Percentiles rank a stretch among this genome's conserved stretches.
phyloP scores from a whole-genome alignment of 148 eudicot species.

The Beta vulgaris region DNA sequence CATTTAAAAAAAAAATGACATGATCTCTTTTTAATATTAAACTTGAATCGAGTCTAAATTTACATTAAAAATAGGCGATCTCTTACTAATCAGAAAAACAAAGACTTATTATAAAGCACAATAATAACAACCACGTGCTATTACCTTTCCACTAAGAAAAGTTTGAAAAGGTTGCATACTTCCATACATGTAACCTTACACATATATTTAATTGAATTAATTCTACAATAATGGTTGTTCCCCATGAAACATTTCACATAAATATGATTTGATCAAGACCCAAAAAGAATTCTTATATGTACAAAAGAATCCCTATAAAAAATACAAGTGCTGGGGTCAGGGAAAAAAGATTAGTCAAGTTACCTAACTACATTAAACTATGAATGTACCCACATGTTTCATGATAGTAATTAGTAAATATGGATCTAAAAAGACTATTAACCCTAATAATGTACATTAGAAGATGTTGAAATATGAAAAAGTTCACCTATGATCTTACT shows the following conservation, averaged over 20 bases:
- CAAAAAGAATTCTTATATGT: conserved; percentile 14
- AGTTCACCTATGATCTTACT: neutral
- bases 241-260: neutral
- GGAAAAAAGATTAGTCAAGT: neutral
- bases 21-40: too few relatives aligned
- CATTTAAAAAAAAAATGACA: too few relatives aligned
- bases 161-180: too few relatives aligned
- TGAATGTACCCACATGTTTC: neutral
- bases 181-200: neutral
- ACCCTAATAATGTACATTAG: conserved; percentile 8
- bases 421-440: neutral
- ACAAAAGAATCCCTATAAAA: conserved; percentile 20
- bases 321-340: neutral
- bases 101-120: too few relatives aligned
- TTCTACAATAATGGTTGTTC: neutral
- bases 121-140: too few relatives aligned
- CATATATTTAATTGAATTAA: neutral
- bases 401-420: neutral
- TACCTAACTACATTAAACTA: neutral
- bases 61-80: too few relatives aligned
- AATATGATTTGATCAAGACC: neutral
- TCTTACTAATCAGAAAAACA: too few relatives aligned
- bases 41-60: too few relatives aligned
- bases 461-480: neutral
- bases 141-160: neutral